Evolutionary conservation across 768 basidiomycete species (phyloP).

Genomic region (Boletus rufocinnamomeus): DNA sequence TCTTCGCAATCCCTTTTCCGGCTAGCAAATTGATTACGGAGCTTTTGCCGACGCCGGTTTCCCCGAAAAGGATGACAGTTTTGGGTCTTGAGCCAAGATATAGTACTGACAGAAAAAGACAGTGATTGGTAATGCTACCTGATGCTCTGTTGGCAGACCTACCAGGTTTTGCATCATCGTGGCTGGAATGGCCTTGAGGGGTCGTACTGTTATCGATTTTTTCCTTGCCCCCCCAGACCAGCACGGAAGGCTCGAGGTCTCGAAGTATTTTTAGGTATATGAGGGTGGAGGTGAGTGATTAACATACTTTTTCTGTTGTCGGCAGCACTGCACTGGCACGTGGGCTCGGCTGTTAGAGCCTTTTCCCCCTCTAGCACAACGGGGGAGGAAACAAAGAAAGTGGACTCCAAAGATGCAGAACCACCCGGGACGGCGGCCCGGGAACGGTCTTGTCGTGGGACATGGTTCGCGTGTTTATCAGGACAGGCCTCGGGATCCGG

Average conservation of each 20-base stretch:
- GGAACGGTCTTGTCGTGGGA: neutral
- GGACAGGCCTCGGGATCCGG: neutral
- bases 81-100: neutral
- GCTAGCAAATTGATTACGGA: slow-evolving; percentile 15
- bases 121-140: neutral
- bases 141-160: neutral
- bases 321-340: neutral
- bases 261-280: no score
- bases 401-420: neutral
- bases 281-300: neutral
- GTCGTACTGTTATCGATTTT: no score
- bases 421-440: neutral
- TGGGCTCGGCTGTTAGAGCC: neutral
- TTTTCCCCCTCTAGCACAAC: neutral
- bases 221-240: no score
- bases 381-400: neutral
- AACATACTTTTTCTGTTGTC: neutral
- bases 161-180: no score
- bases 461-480: neutral
- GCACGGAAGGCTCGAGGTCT: neutral
- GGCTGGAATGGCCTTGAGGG: no score
- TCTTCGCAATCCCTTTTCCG: neutral
- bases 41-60: slow-evolving; percentile 13
- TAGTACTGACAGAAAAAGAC: neutral
- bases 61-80: slow-evolving; percentile 12